phyloP scores from a whole-genome alignment of 441 rosid species.

The Corymbia citriodora region DNA sequence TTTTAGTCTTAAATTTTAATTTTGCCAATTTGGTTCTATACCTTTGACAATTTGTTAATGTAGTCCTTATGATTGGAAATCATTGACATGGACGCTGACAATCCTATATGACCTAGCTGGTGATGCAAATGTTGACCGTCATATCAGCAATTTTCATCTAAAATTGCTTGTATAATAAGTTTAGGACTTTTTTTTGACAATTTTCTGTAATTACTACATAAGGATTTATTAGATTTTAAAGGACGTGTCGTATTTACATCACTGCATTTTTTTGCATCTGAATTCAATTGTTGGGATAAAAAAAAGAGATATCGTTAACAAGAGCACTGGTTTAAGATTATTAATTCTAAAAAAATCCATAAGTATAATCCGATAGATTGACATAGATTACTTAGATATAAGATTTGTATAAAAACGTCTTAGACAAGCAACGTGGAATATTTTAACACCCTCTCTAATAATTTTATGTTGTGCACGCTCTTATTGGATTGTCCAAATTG shows the following conservation, averaged over 20 bases:
- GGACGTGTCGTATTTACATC: not conserved
- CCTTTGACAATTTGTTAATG: not conserved
- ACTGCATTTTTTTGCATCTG: not conserved
- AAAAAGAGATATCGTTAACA: not conserved
- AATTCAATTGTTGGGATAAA: not conserved
- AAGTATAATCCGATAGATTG: not conserved
- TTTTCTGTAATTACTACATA: not conserved
- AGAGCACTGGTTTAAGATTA: not conserved
- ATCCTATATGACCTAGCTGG: too few species aligned
- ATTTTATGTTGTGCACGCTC: too few species aligned
- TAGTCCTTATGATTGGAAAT: fast-evolving
- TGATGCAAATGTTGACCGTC: too few species aligned
- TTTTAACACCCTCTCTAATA: not conserved
- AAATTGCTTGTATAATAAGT: too few species aligned
- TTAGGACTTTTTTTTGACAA: not conserved
- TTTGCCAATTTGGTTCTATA: too few species aligned
- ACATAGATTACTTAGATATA: not conserved
- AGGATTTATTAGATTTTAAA: not conserved
- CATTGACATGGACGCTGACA: too few species aligned
- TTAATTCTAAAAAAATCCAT: too few species aligned
- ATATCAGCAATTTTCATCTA: too few species aligned
- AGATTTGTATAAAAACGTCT: not conserved
- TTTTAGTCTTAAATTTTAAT: too few species aligned
- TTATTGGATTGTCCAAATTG: too few species aligned
- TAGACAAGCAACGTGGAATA: not conserved